These are phyloP conservation scores for Stenocarpella maydis DNA, from an alignment of 2,329 filamentous ascomycete species.

Conservation along the genomic window DNA sequence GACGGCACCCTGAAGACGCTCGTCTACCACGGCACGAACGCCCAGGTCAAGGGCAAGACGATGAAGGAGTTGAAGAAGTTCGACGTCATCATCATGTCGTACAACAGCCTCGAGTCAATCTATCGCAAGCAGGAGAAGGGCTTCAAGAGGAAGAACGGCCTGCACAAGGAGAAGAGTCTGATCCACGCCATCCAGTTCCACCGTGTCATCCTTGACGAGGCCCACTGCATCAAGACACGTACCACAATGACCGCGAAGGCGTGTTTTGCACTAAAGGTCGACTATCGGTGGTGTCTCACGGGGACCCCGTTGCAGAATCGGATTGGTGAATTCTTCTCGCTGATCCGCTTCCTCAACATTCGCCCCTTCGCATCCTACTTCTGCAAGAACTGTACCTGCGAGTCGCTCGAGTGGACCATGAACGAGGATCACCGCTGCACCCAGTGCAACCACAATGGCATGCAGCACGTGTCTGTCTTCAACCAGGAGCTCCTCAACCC, in stretches of 20 bases:
- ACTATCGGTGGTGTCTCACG: constrained; percentile 94
- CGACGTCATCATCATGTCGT: constrained; percentile 97
- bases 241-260: constrained; percentile 93
- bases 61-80: constrained; percentile 79
- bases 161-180: constrained; percentile 80
- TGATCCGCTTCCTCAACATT: constrained; percentile 90
- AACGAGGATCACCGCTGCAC: constrained; percentile 75
- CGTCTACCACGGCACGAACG: constrained; percentile 87
- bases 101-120: constrained; percentile 89
- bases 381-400: constrained; percentile 86
- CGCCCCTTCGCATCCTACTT: constrained; percentile 92
- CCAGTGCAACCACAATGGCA: constrained; percentile 65
- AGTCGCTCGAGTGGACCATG: constrained; percentile 84
- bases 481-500: constrained; percentile 90
- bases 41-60: constrained; percentile 80
- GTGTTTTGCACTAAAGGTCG: constrained; percentile 88
- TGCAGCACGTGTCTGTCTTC: constrained; percentile 67
- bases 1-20: constrained; percentile 90
- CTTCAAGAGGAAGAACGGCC: constrained; percentile 79
- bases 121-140: constrained; percentile 93
- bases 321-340: constrained; percentile 95
- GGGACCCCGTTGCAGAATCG: constrained; percentile 96
- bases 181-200: constrained; percentile 91
- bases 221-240: constrained; percentile 86
- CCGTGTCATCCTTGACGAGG: constrained; percentile 89